Evolutionary conservation across 352 stramenopile genomes (phyloP).

Genomic region (Peronosclerospora sorghi): DNA sequence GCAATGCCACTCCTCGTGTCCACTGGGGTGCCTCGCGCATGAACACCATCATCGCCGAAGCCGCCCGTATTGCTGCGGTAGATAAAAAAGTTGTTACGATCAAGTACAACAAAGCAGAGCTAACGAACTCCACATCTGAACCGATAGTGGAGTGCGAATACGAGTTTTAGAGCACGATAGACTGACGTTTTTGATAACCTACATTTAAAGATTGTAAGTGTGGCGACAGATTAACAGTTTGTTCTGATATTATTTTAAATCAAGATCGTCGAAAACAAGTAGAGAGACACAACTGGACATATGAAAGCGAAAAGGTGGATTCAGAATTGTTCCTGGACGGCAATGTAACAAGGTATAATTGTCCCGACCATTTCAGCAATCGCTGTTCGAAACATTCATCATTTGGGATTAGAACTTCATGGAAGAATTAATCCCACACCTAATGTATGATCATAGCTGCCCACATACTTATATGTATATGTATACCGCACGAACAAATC

Average conservation of each 20-base stretch:
- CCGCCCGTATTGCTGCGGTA: constrained; percentile 47
- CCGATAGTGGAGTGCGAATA: constrained; percentile 46
- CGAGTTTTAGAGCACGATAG: constrained; percentile 20
- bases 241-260: too few relatives aligned
- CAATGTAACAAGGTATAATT: constrained; percentile 74
- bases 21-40: constrained; percentile 65
- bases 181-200: not conserved
- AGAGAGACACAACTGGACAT: too few relatives aligned
- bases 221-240: too few relatives aligned
- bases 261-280: too few relatives aligned
- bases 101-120: constrained; percentile 43
- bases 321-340: constrained; percentile 65
- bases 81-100: constrained; percentile 58
- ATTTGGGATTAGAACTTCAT: constrained; percentile 80
- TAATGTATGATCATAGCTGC: not conserved
- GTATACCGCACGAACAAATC: constrained; percentile 1
- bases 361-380: constrained; percentile 60
- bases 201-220: not conserved
- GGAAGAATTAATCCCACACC: constrained; percentile 78
- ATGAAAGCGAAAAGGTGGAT: too few relatives aligned
- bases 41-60: constrained; percentile 68
- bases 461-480: not conserved
- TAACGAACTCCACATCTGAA: constrained; percentile 28
- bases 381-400: constrained; percentile 72
- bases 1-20: constrained; percentile 30